These are phyloP conservation scores for Alternaria sp. DNA, from an alignment of 2,329 filamentous ascomycete species.

Conservation along the genomic window DNA sequence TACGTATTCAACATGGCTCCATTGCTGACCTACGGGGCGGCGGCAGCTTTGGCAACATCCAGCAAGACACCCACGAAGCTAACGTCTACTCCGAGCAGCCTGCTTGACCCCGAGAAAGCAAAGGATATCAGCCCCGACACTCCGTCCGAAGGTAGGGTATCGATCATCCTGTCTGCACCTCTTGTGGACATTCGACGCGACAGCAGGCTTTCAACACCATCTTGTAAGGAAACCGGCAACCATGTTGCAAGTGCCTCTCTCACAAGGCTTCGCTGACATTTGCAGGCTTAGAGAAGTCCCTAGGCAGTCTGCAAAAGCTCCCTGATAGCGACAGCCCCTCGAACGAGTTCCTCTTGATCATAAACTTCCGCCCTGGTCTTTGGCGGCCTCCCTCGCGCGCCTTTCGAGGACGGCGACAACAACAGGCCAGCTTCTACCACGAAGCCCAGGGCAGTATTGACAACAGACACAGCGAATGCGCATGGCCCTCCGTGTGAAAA, in stretches of 20 bases:
- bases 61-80: slow-evolving; percentile 2
- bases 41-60: slow-evolving; percentile 1
- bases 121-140: not conserved
- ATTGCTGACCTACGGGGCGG: not conserved
- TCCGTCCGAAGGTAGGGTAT: not conserved
- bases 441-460: no score
- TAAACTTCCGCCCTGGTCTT: not conserved
- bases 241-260: not conserved
- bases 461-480: not conserved
- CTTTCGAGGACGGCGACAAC: not conserved
- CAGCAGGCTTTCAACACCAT: slow-evolving; percentile 4
- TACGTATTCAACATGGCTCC: not conserved
- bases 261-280: not conserved
- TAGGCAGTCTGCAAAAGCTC: not conserved
- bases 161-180: not conserved
- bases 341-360: not conserved
- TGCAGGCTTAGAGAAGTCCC: not conserved
- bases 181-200: not conserved
- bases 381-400: not conserved
- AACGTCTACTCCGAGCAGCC: not conserved
- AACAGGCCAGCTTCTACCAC: not conserved
- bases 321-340: not conserved
- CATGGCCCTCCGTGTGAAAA: not conserved
- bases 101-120: not conserved
- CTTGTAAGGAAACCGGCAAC: not conserved